These are phyloP conservation scores for Metarhizium album DNA, from an alignment of 2,329 filamentous ascomycete genomes.

Conservation along the genomic window DNA sequence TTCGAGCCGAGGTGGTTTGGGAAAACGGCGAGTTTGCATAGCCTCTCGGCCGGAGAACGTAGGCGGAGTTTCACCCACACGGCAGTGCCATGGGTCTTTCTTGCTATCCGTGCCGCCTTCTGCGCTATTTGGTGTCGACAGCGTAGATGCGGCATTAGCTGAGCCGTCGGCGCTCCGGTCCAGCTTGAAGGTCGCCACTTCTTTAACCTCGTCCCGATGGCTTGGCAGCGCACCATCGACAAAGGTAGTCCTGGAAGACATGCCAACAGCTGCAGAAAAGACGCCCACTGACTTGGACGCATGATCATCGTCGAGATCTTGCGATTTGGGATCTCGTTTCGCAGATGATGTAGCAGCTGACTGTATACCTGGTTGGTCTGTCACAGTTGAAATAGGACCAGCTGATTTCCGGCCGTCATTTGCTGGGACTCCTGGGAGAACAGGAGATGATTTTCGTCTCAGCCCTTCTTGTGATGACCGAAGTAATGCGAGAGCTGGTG, in stretches of 20 bases:
- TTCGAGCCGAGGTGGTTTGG: slow-evolving; percentile 45
- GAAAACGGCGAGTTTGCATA: slow-evolving; percentile 37
- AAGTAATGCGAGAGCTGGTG: slow-evolving; percentile 3
- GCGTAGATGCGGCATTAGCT: slow-evolving; percentile 1
- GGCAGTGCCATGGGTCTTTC: slow-evolving; percentile 36
- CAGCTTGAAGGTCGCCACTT: slow-evolving; percentile 34
- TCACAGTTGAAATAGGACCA: background rate
- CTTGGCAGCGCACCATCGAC: slow-evolving; percentile 1
- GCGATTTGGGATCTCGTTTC: background rate
- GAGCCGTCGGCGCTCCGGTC: slow-evolving; percentile 20
- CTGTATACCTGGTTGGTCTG: background rate
- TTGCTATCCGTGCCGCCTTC: slow-evolving; percentile 9
- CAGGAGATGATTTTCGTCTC: slow-evolving; percentile 39
- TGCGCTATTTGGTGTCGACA: slow-evolving; percentile 4
- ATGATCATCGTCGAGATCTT: background rate
- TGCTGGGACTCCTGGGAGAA: slow-evolving; percentile 34
- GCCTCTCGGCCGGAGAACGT: slow-evolving; percentile 45
- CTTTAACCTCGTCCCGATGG: slow-evolving; percentile 19
- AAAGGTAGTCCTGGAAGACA: background rate
- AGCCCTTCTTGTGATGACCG: slow-evolving; percentile 15
- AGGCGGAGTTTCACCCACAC: slow-evolving; percentile 47
- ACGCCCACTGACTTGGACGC: background rate
- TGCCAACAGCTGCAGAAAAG: background rate
- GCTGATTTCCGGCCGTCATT: background rate
- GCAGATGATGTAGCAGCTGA: background rate